Conservation (phyloP, 495 filamentous ascomycete genomes). For the Alectoria sarmentosa region DNA sequence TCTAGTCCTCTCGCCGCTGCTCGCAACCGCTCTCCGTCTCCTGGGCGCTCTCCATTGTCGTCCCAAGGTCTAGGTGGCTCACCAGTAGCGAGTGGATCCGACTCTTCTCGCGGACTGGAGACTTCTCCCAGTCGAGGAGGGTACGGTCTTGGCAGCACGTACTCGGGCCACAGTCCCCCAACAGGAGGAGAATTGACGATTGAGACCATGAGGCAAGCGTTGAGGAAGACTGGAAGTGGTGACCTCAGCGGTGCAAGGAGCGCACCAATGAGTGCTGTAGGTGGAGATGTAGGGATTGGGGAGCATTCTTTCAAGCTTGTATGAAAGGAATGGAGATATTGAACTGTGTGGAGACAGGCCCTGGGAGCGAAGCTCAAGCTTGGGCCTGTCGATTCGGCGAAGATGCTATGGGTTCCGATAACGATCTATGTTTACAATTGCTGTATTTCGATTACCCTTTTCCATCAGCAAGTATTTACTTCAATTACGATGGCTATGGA, state of each 20-base stretch:
- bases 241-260: constrained; percentile 61
- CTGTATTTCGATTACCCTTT: constrained; percentile 14
- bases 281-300: constrained; percentile 29
- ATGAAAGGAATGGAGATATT: background rate
- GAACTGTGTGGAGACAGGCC: background rate
- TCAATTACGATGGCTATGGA: constrained; percentile 9
- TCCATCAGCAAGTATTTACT: constrained; percentile 11
- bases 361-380: background rate
- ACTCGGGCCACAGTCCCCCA: constrained; percentile 37
- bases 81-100: constrained; percentile 59
- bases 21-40: constrained; percentile 64
- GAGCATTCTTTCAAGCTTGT: constrained; percentile 30
- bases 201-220: constrained; percentile 85
- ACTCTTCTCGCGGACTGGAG: constrained; percentile 59
- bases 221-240: constrained; percentile 72
- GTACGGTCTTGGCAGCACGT: constrained; percentile 30
- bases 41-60: constrained; percentile 62
- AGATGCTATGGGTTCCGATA: background rate
- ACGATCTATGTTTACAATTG: constrained; percentile 17
- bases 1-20: constrained; percentile 44
- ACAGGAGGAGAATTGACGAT: constrained; percentile 66
- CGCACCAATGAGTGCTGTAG: constrained; percentile 54
- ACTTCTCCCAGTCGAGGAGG: constrained; percentile 44
- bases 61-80: constrained; percentile 55
- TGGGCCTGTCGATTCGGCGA: background rate